Conservation (phyloP, 2,329 filamentous ascomycete species). For the Pseudonectria buxi region DNA sequence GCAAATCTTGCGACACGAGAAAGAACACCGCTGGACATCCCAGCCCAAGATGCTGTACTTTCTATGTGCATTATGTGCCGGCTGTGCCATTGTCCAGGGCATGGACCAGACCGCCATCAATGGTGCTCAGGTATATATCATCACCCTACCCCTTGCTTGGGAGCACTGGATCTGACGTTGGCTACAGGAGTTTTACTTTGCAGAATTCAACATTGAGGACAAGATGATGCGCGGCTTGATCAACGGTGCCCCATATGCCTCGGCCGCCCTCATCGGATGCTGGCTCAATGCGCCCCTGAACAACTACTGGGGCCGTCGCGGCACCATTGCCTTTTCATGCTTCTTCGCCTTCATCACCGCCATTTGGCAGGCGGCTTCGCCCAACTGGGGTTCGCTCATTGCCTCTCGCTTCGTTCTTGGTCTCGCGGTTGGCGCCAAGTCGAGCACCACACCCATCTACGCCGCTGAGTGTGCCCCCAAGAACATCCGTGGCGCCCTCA, state of each 20-base stretch:
- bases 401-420: constrained; percentile 59
- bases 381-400: constrained; percentile 53
- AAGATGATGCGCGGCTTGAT: constrained; percentile 39
- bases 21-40: constrained; percentile 49
- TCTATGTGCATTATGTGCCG: constrained; percentile 44
- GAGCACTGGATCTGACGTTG: constrained; percentile 5
- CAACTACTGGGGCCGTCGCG: constrained; percentile 52
- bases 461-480: constrained; percentile 65
- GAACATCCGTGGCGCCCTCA: constrained; percentile 61
- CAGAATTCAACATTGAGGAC: constrained; percentile 27
- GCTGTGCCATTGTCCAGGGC: constrained; percentile 48
- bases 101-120: constrained; percentile 60
- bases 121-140: constrained; percentile 35
- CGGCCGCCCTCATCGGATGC: constrained; percentile 37
- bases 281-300: constrained; percentile 42
- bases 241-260: constrained; percentile 49
- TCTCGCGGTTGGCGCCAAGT: constrained; percentile 61
- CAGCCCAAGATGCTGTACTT: constrained; percentile 36
- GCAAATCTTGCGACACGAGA: constrained; percentile 28
- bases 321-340: constrained; percentile 57
- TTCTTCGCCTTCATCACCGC: constrained; percentile 40
- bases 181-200: constrained; percentile 29
- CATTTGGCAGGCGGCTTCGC: constrained; percentile 37
- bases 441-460: constrained; percentile 61
- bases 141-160: not conserved